phyloP scores from a whole-genome alignment of 2,329 filamentous ascomycete genomes.

The Spiromastix sp. region DNA sequence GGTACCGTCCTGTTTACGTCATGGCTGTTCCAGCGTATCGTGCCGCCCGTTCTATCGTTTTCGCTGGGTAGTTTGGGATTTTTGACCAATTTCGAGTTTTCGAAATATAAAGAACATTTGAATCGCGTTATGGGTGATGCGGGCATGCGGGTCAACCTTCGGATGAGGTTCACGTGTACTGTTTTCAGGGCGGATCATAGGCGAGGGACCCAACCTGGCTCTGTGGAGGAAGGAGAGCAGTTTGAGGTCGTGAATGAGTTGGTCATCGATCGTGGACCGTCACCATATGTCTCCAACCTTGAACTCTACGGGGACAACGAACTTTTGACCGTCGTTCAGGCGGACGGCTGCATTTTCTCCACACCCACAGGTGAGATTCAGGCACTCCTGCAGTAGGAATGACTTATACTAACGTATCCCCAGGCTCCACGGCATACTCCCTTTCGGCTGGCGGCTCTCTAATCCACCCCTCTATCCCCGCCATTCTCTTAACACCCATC shows the following conservation, averaged over 20 bases:
- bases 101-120: slow-evolving; percentile 76
- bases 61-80: slow-evolving; percentile 88
- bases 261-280: slow-evolving; percentile 93
- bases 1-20: slow-evolving; percentile 95
- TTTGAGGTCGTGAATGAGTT: slow-evolving; percentile 98
- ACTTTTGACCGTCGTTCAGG: slow-evolving; percentile 88
- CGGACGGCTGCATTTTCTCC: slow-evolving; percentile 94
- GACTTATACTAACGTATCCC: background rate
- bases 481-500: slow-evolving; percentile 92
- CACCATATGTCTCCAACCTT: slow-evolving; percentile 91
- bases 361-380: slow-evolving; percentile 67
- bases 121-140: slow-evolving; percentile 84
- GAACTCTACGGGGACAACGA: slow-evolving; percentile 95
- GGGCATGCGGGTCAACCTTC: slow-evolving; percentile 93
- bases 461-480: slow-evolving; percentile 92
- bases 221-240: slow-evolving; percentile 81
- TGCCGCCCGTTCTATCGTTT: slow-evolving; percentile 88
- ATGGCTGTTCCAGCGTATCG: slow-evolving; percentile 92
- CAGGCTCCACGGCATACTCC: slow-evolving; percentile 82
- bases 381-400: background rate
- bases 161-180: slow-evolving; percentile 98
- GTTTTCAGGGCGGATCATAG: slow-evolving; percentile 63
- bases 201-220: slow-evolving; percentile 38
- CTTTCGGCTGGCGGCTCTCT: slow-evolving; percentile 90
- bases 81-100: slow-evolving; percentile 92